Conservation (phyloP, 2,329 filamentous ascomycete species). For the Stachybotrys elegans region DNA sequence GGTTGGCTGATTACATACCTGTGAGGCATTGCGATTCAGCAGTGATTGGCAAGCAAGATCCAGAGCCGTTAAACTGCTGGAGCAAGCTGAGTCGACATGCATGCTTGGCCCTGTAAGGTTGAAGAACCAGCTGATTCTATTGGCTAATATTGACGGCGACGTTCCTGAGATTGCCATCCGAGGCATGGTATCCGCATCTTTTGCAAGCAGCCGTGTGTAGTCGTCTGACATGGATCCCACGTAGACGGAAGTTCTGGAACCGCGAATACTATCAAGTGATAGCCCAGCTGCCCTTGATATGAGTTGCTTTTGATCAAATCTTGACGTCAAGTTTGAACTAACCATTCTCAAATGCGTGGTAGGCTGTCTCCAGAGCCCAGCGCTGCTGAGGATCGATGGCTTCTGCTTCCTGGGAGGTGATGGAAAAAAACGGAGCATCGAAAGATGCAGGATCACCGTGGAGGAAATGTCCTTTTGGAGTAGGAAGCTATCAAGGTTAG, state of each 20-base stretch:
- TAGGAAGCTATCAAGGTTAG: background rate
- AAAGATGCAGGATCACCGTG: background rate
- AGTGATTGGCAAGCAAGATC: background rate
- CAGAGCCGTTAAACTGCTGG: background rate
- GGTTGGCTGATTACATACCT: no score
- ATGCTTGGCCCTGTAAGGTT: background rate
- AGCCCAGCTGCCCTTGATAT: background rate
- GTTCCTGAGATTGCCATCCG: background rate
- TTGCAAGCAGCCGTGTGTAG: background rate
- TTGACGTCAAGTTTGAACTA: background rate
- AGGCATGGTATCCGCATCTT: background rate
- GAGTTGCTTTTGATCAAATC: no score
- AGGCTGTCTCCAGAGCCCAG: background rate
- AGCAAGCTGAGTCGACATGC: background rate
- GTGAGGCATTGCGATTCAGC: background rate
- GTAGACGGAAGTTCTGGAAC: background rate
- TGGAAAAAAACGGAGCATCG: background rate
- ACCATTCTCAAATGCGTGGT: slow-evolving; percentile 1
- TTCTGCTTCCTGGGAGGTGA: background rate
- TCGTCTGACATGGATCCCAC: background rate
- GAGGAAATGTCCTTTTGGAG: background rate
- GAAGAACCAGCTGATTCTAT: background rate
- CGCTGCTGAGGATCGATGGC: slow-evolving; percentile 1
- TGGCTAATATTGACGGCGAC: background rate
- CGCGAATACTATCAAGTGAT: background rate